phyloP scores from a whole-genome alignment of 2,329 filamentous ascomycete species.

The Colletotrichum gloeosporioides region DNA sequence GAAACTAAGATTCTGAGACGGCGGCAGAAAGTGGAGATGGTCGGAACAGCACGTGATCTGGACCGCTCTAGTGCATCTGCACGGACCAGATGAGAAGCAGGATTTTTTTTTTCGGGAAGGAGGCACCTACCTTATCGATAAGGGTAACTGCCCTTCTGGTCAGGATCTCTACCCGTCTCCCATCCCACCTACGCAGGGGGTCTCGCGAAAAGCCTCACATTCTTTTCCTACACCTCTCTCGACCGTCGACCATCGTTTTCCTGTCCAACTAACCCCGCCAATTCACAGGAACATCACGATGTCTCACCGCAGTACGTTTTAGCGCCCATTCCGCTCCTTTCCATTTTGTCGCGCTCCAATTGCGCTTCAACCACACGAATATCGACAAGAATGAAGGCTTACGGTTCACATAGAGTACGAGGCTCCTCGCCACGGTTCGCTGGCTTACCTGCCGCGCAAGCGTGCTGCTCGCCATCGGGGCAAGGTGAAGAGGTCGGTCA shows the following conservation, averaged over 20 bases:
- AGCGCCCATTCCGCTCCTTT: neutral
- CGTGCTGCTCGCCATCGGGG: slow-evolving; percentile 91
- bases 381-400: neutral
- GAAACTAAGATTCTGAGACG: rapidly evolving
- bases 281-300: neutral
- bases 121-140: neutral
- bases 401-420: slow-evolving; percentile 55
- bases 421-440: slow-evolving; percentile 94
- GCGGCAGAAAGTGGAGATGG: neutral
- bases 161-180: neutral
- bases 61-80: neutral
- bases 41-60: neutral
- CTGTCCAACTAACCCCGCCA: neutral
- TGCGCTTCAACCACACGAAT: slow-evolving; percentile 30
- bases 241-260: neutral
- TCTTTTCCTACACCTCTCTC: neutral
- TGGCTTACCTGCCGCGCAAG: slow-evolving; percentile 90
- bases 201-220: neutral
- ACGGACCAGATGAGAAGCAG: neutral
- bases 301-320: neutral
- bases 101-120: neutral
- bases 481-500: slow-evolving; percentile 95
- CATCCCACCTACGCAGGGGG: neutral
- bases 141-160: neutral
- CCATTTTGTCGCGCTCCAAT: neutral